These are phyloP conservation scores for Sphaerulina musiva DNA, from an alignment of 2,329 filamentous ascomycete genomes.

Conservation along the genomic window DNA sequence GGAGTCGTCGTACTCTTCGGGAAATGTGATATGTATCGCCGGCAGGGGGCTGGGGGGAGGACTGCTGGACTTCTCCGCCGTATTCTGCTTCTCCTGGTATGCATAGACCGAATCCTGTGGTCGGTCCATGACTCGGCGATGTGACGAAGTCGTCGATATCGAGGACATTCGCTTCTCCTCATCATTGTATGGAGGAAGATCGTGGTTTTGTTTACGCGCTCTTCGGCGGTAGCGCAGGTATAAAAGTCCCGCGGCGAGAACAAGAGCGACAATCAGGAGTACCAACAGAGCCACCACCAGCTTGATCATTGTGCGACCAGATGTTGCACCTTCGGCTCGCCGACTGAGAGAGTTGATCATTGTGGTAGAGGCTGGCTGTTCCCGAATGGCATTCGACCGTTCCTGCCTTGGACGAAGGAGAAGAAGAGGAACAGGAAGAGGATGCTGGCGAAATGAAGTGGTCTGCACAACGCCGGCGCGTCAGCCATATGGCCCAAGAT, in stretches of 20 bases:
- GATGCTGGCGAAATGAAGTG: neutral
- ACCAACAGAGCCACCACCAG: conserved; percentile 74
- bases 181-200: conserved; percentile 56
- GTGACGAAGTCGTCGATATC: conserved; percentile 39
- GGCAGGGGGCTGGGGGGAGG: conserved; percentile 76
- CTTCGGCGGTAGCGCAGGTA: conserved; percentile 63
- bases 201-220: conserved; percentile 43
- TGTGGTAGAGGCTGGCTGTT: conserved; percentile 4
- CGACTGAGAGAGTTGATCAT: conserved; percentile 42
- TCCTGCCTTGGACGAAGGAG: neutral
- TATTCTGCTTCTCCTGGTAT: conserved; percentile 70
- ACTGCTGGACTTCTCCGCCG: conserved; percentile 67
- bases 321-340: conserved; percentile 38
- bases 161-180: conserved; percentile 51
- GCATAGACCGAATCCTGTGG: conserved; percentile 62
- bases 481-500: neutral
- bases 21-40: conserved; percentile 97
- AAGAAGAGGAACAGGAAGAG: no score
- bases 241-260: conserved; percentile 62
- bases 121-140: conserved; percentile 54
- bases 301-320: conserved; percentile 59
- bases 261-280: conserved; percentile 65
- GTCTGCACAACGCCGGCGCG: neutral
- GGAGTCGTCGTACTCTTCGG: conserved; percentile 79
- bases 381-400: conserved; percentile 3